These are phyloP conservation scores for Trichoderma aggressivum DNA, from an alignment of 2,329 filamentous ascomycete species.

Conservation along the genomic window DNA sequence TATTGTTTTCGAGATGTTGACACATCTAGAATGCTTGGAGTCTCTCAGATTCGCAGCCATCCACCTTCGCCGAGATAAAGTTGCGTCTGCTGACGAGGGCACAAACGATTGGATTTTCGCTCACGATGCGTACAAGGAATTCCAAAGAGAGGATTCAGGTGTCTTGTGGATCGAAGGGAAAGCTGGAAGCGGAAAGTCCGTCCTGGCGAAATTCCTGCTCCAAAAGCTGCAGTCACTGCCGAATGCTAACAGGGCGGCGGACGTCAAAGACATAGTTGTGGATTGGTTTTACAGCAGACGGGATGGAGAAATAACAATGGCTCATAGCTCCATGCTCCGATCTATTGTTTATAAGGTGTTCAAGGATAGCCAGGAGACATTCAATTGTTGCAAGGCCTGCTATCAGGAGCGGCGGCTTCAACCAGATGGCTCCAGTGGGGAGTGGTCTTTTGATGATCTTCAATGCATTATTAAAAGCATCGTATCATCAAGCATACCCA, in stretches of 20 bases:
- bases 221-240: background rate
- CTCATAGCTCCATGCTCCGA: background rate
- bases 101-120: background rate
- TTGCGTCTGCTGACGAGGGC: background rate
- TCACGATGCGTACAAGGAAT: background rate
- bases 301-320: background rate
- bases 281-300: background rate
- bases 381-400: background rate
- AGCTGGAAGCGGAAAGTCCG: background rate
- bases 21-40: background rate
- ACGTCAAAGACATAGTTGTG: background rate
- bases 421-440: background rate
- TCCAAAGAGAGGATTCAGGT: background rate
- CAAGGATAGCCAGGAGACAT: background rate
- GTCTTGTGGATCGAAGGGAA: background rate
- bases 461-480: background rate
- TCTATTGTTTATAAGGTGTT: background rate
- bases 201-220: background rate
- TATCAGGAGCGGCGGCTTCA: background rate
- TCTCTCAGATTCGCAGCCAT: background rate
- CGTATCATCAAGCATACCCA: background rate
- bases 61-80: background rate
- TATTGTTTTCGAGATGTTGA: background rate
- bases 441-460: background rate
- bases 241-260: background rate